phyloP scores from a whole-genome alignment of 345 rosid genomes.

The Gossypium sturtianum region DNA sequence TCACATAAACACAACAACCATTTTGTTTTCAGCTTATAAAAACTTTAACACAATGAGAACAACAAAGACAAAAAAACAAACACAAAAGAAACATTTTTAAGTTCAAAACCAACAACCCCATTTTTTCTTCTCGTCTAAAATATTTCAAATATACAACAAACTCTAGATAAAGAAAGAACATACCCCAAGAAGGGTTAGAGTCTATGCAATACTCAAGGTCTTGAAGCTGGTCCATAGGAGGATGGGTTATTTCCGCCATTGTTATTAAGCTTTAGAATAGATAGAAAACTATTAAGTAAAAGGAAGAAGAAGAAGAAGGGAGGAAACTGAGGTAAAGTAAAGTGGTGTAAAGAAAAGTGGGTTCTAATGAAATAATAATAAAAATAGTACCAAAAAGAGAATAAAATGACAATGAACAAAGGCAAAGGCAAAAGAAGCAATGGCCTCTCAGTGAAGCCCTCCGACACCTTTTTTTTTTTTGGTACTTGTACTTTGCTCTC shows the following conservation, averaged over 20 bases:
- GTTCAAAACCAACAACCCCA: not conserved
- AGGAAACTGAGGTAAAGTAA: slow-evolving; percentile 7
- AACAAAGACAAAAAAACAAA: not conserved
- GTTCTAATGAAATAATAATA: not conserved
- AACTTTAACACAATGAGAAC: not conserved
- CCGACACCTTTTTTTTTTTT: slow-evolving; percentile 14
- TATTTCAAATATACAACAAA: not conserved
- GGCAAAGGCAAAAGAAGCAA: slow-evolving; percentile 23
- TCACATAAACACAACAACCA: not conserved
- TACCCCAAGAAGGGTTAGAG: slow-evolving; percentile 99
- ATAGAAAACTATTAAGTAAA: not conserved
- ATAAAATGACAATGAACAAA: slow-evolving; percentile 24
- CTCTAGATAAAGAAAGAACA: not conserved
- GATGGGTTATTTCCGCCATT: slow-evolving; percentile 68
- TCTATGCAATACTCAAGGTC: slow-evolving; percentile 99
- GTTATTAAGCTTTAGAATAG: slow-evolving; percentile 4
- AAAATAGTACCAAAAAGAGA: slow-evolving; percentile 16
- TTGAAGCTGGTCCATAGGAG: slow-evolving; percentile 92
- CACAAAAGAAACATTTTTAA: not conserved
- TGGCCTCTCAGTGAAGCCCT: slow-evolving; percentile 13
- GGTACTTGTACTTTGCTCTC: not conserved
- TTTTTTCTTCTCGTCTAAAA: not conserved
- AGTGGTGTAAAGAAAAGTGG: slow-evolving; percentile 29
- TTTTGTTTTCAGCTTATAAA: not conserved
- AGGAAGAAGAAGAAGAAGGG: slow-evolving; percentile 13